Evolutionary conservation across 2,329 filamentous ascomycete genomes (phyloP).

Genomic region (Curvularia verruculosa): DNA sequence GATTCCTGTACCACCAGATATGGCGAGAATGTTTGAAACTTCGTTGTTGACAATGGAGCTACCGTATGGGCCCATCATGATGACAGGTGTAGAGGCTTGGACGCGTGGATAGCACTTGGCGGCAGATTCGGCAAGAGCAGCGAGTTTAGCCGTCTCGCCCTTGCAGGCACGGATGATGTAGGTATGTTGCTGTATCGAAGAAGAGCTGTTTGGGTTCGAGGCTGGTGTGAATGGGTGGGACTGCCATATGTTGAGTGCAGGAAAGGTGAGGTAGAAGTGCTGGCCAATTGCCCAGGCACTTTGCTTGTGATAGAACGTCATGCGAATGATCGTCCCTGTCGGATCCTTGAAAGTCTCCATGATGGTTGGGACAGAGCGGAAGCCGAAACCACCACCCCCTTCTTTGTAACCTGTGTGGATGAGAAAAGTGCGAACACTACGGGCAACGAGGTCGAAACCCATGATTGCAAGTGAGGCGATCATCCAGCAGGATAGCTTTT

Average conservation of each 20-base stretch:
- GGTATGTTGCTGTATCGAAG: conserved; percentile 6
- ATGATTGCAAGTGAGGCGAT: conserved; percentile 8
- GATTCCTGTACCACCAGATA: conserved; percentile 11
- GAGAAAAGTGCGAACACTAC: conserved; percentile 8
- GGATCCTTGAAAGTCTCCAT: conserved; percentile 11
- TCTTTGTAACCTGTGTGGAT: conserved; percentile 9
- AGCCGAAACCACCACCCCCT: conserved; percentile 4
- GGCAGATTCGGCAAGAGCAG: conserved; percentile 10
- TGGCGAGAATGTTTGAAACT: conserved; percentile 6
- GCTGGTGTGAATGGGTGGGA: conserved; percentile 11
- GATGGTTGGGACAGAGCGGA: conserved; percentile 5
- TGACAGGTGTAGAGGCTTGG: conserved; percentile 9
- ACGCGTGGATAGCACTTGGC: conserved; percentile 8
- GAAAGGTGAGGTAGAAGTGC: conserved; percentile 11
- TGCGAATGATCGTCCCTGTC: conserved; percentile 6
- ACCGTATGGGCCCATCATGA: conserved; percentile 14
- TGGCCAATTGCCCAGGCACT: conserved; percentile 10
- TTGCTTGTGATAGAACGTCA: conserved; percentile 9
- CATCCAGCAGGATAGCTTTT: conserved; percentile 12
- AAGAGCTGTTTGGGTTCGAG: conserved; percentile 4
- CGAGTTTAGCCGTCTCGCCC: conserved; percentile 8
- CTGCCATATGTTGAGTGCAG: conserved; percentile 14
- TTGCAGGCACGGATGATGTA: conserved; percentile 14
- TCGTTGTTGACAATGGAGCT: conserved; percentile 6
- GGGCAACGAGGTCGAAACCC: conserved; percentile 9